These are phyloP conservation scores for Phytophthora foliorum DNA, from an alignment of 352 stramenopile species.

Conservation along the genomic window DNA sequence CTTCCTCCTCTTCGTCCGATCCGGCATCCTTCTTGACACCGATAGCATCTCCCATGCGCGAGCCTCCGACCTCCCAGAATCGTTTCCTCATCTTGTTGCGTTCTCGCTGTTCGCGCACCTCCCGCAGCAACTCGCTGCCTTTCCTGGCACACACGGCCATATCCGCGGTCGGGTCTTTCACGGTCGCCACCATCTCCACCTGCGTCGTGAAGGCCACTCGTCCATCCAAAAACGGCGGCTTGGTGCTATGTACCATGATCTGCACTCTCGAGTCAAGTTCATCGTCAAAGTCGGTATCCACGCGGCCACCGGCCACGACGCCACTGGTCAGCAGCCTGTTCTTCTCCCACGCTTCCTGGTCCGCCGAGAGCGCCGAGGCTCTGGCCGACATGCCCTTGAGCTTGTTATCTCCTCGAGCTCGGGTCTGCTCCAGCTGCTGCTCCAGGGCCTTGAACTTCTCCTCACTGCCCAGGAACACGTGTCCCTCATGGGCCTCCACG, in stretches of 20 bases:
- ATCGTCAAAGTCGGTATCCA: constrained; percentile 93
- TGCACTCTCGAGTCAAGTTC: constrained; percentile 96
- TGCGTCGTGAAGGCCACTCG: constrained; percentile 96
- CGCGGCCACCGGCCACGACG: constrained; percentile 81
- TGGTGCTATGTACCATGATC: constrained; percentile 98
- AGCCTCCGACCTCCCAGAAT: constrained; percentile 99
- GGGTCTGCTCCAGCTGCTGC: constrained; percentile 86
- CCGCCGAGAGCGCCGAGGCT: constrained; percentile 93
- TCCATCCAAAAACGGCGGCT: constrained; percentile 97
- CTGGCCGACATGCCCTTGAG: constrained; percentile 91
- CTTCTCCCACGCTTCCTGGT: constrained; percentile 99
- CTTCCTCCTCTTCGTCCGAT: constrained; percentile 71
- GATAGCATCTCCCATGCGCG: constrained; percentile 97
- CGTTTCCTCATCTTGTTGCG: constrained; percentile 96
- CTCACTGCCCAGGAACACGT: constrained; percentile 93
- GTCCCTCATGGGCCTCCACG: constrained; percentile 63
- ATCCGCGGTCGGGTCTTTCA: constrained; percentile 96
- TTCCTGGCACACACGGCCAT: constrained; percentile 96
- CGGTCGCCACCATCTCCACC: constrained; percentile 95
- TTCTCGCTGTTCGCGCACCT: constrained; percentile 84
- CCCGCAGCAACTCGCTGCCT: constrained; percentile 88
- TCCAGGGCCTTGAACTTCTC: constrained; percentile 94
- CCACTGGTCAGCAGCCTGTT: constrained; percentile 97
- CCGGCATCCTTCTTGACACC: constrained; percentile 82
- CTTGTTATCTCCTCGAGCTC: constrained; percentile 89